A percentile compares a stretch with the other conserved stretches of the same genome.
phyloP scores from a whole-genome alignment of 441 rosid species.

The Mallotus repandus region DNA sequence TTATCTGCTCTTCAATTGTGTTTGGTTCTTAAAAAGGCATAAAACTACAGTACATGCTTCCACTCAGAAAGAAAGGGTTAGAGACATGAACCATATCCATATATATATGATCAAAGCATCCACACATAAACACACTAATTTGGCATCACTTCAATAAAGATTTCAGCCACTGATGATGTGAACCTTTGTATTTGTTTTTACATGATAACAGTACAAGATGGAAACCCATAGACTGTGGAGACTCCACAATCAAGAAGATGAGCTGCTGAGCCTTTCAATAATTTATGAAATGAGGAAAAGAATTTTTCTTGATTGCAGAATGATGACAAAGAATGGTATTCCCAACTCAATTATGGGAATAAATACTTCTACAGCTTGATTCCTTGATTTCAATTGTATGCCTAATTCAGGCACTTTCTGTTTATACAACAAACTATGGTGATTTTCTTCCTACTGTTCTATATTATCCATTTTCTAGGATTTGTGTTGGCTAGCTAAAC shows the following conservation, averaged over 20 bases:
- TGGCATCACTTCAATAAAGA: not conserved
- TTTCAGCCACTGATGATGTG: not conserved
- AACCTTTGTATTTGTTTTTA: not conserved
- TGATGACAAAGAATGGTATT: constrained; percentile 40
- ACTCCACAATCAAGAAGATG: not conserved
- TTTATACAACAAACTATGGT: constrained; percentile 22
- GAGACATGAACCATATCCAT: constrained; percentile 5
- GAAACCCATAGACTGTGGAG: not conserved
- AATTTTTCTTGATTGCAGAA: constrained; percentile 15
- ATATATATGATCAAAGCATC: constrained; percentile 3
- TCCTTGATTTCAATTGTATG: constrained; percentile 20
- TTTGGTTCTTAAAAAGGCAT: not conserved
- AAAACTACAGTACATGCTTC: constrained; percentile 11
- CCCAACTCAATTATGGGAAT: constrained; percentile 30
- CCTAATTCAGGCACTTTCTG: constrained; percentile 25
- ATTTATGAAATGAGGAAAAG: constrained; percentile 2
- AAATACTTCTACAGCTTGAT: constrained; percentile 15
- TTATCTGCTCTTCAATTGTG: not conserved
- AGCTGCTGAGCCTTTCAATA: constrained; percentile 30
- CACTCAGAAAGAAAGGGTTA: constrained; percentile 7
- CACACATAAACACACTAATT: not conserved
- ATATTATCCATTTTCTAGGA: constrained; percentile 24
- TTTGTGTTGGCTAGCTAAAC: constrained; percentile 27
- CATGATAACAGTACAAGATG: not conserved
- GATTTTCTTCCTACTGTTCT: constrained; percentile 16